Evolutionary conservation across 148 eudicot genomes (phyloP).

Genomic region (Agrostemma githago): DNA sequence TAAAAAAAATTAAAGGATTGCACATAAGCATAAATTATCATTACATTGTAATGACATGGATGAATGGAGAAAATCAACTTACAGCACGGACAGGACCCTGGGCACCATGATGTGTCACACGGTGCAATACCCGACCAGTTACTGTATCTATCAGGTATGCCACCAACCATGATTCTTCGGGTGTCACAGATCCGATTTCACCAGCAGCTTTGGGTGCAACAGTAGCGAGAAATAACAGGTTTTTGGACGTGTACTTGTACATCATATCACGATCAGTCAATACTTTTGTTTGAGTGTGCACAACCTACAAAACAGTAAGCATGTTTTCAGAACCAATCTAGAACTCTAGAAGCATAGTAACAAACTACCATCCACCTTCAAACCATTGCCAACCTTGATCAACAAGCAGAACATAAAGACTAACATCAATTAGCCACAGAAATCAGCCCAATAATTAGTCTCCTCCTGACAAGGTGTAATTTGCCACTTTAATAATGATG

Average conservation of each 20-base stretch:
- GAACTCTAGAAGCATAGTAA: background rate
- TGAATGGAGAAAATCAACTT: conserved; percentile 35
- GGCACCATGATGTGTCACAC: conserved; percentile 86
- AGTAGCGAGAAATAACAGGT: conserved; percentile 80
- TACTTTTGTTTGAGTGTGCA: conserved; percentile 95
- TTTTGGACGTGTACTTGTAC: conserved; percentile 91
- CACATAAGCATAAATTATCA: background rate
- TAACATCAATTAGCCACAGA: background rate
- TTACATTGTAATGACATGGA: background rate
- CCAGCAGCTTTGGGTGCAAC: conserved; percentile 86
- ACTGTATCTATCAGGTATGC: conserved; percentile 89
- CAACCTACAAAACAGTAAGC: conserved; percentile 47
- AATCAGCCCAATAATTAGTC: background rate
- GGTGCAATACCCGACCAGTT: conserved; percentile 89
- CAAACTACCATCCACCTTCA: background rate
- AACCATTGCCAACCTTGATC: background rate
- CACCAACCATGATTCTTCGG: conserved; percentile 85
- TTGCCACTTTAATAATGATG: background rate
- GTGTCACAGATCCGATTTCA: conserved; percentile 78
- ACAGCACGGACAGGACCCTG: conserved; percentile 97
- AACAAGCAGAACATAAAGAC: background rate
- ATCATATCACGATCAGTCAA: conserved; percentile 79
- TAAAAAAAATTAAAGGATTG: background rate
- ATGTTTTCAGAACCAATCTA: background rate
- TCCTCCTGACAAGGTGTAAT: background rate